Conservation (phyloP, 2,329 filamentous ascomycete genomes). For the Curvularia sp. region DNA sequence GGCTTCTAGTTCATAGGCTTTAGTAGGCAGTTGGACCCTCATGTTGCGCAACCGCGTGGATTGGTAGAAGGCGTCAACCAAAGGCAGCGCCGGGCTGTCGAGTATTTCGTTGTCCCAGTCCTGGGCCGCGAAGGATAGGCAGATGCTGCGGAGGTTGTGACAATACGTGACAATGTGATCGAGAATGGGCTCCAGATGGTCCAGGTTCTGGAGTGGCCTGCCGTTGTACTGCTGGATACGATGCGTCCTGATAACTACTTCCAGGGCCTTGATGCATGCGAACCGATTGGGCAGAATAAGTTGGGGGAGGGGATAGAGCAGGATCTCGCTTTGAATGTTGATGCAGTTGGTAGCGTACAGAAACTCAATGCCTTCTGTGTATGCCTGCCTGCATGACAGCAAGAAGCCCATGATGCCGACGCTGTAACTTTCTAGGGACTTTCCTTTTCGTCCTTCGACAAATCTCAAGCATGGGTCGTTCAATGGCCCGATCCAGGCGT, state of each 20-base stretch:
- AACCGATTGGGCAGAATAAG: constrained; percentile 17
- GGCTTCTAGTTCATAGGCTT: neutral
- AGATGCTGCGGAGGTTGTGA: constrained; percentile 8
- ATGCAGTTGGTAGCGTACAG: constrained; percentile 20
- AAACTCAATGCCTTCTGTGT: constrained; percentile 20
- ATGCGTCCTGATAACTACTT: constrained; percentile 4
- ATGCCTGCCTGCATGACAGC: constrained; percentile 21
- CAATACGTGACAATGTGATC: constrained; percentile 15
- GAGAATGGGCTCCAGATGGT: constrained; percentile 17
- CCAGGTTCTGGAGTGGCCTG: neutral
- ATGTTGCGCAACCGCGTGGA: constrained; percentile 14
- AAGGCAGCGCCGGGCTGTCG: constrained; percentile 5
- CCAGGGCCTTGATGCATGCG: constrained; percentile 11
- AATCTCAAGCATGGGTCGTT: neutral
- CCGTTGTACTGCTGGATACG: neutral
- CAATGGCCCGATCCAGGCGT: neutral
- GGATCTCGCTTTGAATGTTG: constrained; percentile 11
- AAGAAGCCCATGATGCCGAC: constrained; percentile 20
- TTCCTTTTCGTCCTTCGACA: neutral
- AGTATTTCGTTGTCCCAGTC: neutral
- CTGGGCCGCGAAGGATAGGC: neutral
- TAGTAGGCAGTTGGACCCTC: constrained; percentile 14
- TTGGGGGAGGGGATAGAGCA: constrained; percentile 19
- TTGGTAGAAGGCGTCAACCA: constrained; percentile 10
- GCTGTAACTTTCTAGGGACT: neutral